These are phyloP conservation scores for Piloderma croceum DNA, from an alignment of 768 basidiomycete genomes.

Conservation along the genomic window DNA sequence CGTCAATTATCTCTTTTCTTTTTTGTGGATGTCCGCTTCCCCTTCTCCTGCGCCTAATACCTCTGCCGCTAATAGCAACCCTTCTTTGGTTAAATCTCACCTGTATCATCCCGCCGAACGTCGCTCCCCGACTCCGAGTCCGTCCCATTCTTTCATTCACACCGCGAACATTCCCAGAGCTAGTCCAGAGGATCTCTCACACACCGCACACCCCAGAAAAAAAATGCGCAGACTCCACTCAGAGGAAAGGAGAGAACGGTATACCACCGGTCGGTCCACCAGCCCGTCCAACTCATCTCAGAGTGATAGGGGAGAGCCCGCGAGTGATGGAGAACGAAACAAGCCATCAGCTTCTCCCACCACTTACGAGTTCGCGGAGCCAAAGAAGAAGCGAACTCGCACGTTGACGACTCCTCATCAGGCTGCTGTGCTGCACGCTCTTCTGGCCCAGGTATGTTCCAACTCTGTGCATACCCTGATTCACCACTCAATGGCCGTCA, in stretches of 20 bases:
- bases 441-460: conserved; percentile 70
- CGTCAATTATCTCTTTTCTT: no score
- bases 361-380: conserved; percentile 35
- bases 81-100: no score
- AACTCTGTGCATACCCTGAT: neutral
- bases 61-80: no score
- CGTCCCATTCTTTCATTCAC: conserved; percentile 18
- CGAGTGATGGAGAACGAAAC: conserved; percentile 42
- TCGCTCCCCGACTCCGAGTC: conserved; percentile 17
- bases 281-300: conserved; percentile 48
- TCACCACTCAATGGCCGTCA: neutral
- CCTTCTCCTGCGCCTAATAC: no score
- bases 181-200: conserved; percentile 20
- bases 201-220: conserved; percentile 34
- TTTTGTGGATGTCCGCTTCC: no score
- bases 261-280: conserved; percentile 24
- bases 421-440: conserved; percentile 78
- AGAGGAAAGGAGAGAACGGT: conserved; percentile 19
- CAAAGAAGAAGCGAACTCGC: conserved; percentile 78
- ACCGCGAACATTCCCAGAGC: conserved; percentile 17
- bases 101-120: conserved; percentile 20
- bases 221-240: conserved; percentile 39
- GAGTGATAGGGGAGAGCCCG: conserved; percentile 55
- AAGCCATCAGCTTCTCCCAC: conserved; percentile 34
- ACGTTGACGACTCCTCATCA: conserved; percentile 86